These are phyloP conservation scores for Termitomyces sp. DNA, from an alignment of 768 basidiomycete species.

Conservation along the genomic window DNA sequence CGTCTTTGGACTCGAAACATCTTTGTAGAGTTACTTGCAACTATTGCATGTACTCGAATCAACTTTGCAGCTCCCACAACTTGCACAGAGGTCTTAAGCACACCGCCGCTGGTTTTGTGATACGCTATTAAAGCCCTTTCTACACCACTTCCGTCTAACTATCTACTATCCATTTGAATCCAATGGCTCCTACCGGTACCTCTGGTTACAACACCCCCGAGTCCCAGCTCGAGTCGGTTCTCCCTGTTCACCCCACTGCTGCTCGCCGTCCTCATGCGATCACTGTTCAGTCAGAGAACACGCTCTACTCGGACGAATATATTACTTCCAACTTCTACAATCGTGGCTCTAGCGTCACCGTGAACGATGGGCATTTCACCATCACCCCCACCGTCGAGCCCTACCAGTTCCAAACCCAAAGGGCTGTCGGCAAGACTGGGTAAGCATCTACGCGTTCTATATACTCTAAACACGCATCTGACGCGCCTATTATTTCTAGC, in stretches of 20 bases:
- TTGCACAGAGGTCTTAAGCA: conserved; percentile 85
- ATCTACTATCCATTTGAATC: conserved; percentile 7
- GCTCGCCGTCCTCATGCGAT: conserved; percentile 73
- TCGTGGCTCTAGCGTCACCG: conserved; percentile 69
- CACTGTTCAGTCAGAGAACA: conserved; percentile 79
- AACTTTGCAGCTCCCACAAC: conserved; percentile 87
- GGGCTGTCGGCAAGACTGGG: conserved; percentile 90
- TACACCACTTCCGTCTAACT: neutral
- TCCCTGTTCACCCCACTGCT: conserved; percentile 82
- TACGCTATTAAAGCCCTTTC: conserved; percentile 35
- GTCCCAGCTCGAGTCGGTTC: conserved; percentile 63
- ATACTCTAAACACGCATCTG: neutral
- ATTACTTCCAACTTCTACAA: conserved; percentile 83
- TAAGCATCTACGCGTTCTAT: conserved; percentile 32
- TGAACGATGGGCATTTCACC: conserved; percentile 71
- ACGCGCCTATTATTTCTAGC: conserved; percentile 35
- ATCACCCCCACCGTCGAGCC: conserved; percentile 77
- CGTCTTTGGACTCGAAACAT: neutral
- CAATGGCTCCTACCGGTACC: conserved; percentile 40
- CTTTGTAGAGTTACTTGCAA: neutral
- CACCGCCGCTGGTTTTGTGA: conserved; percentile 67
- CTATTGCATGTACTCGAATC: conserved; percentile 92
- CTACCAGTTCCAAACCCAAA: conserved; percentile 89
- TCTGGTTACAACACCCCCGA: conserved; percentile 76
- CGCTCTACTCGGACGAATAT: conserved; percentile 74